Base-by-base conservation (phyloP, 1,139 yeast species). In the Hyphopichia wangnamkhiaoensis region DNA sequence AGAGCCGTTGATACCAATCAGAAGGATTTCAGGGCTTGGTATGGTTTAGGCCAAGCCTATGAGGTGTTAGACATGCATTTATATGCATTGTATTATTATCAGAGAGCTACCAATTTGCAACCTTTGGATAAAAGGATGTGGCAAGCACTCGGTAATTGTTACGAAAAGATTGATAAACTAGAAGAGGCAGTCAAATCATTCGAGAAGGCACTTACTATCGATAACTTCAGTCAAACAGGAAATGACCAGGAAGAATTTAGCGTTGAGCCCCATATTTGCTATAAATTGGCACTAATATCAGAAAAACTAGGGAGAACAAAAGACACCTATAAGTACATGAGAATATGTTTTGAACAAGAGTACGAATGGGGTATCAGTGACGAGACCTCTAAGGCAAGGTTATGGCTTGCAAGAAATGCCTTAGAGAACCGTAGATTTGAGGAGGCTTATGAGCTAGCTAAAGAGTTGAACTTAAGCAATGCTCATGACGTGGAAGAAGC, bases 31-130 rank as follows among this genome's bases (percentile, higher is more conserved):
- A 73, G 97, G 38, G 98, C 98, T 0, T 94, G 98, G 99, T 93
- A 93, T 61, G 98, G 98, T 1, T 70, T 94, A 39, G 99, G 98
- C 0, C 98, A 93, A 61, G 98, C 98, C 1, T 94, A 94, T 58
- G 98, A 94, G 59, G 96, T 94, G 14, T 69, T 93, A 43, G 98
- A 93, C 52, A 91, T 91, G 97, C 95, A 88, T 59, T 72, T 89
- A 50, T 94, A 91, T 56, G 93, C 98, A 0, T 68, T 91, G 30
- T 91, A 90, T 60, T 93, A 94, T 58, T 94, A 89, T 58, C 97
- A 93, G 62, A 74, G 88, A 36, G 97, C 98, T 0, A 86, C 96
- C 30, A 79, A 88, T 17, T 71, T 94, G 46, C 91, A 86, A 52
- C 98, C 98, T 1, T 64, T 82, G 41, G 99, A 94, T 59, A 84